Base-by-base conservation (phyloP, 345 rosid species). In the Passiflora organensis region DNA sequence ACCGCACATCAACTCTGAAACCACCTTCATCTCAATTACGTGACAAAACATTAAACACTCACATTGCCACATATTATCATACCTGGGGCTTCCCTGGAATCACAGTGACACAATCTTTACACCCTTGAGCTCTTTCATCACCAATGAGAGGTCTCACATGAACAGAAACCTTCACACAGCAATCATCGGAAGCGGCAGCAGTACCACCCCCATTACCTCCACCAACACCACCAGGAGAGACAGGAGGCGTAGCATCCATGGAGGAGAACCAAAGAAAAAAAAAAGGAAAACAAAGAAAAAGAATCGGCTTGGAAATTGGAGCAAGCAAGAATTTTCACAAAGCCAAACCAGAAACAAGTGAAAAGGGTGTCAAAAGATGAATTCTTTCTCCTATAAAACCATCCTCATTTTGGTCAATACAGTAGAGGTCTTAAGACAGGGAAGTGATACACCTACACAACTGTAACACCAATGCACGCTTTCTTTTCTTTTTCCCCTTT, bases 11-110 rank as follows among this genome's bases (percentile, higher is more conserved):
- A 17, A 45, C 13, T 41, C 48, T 38, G 25, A 13, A 10, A 24
- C 1, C 32, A 19, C 42, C 16, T 21, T 21, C 22, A 13, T 19
- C 13, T 6, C 22, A 22, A 12, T 5, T 18, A 25, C 51, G 43
- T 45, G 21, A 43, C 63, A 19, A 21, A 38, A 59, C 68, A 77
- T 60, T 70, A 28, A 2, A 28, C 34, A 2, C 8, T 28, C 47
- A 48, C 51, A 48, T 44, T 19, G 63, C 24, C 16, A 2, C 6
- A n/a, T 4, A 43, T 34, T 25, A 28, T 48, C 58, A 72, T 70
- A 91, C 99, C 99, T 94, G 99, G 24, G 97, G 95, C 84, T 94
- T 89, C 59, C 95, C 97, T 5, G 86, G 28, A 24, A 82, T 74
- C 48, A 89, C 88, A 63, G 88, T 72, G 76, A 94, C 96, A 48